These are phyloP conservation scores for Aspergillus quadrilineatus DNA, from an alignment of 2,329 filamentous ascomycete species.

Conservation along the genomic window DNA sequence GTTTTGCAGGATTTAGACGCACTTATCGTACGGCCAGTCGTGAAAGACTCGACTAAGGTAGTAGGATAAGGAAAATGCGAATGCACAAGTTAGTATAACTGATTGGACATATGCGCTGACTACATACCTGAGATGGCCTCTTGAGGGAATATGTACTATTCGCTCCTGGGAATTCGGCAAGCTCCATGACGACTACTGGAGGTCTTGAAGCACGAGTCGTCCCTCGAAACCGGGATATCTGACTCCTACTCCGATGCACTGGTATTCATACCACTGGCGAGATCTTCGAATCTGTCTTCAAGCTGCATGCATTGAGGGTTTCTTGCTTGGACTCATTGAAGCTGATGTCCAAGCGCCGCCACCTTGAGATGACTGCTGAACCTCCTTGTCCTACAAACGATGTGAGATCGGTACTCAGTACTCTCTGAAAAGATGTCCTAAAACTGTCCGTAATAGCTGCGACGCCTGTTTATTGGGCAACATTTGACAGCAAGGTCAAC, in stretches of 20 bases:
- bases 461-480: too few species aligned
- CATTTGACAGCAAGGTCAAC: too few species aligned
- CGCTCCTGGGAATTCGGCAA: constrained; percentile 29
- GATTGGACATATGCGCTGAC: neutral
- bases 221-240: constrained; percentile 25
- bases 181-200: constrained; percentile 30
- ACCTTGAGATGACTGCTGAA: constrained; percentile 4
- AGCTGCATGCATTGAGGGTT: neutral
- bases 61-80: constrained; percentile 28
- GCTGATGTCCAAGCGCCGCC: constrained; percentile 1
- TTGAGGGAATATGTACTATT: constrained; percentile 6
- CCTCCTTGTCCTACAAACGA: constrained; percentile 24
- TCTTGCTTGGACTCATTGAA: neutral
- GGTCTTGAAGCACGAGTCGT: constrained; percentile 43
- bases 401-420: constrained; percentile 2
- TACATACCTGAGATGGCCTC: neutral
- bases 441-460: too few species aligned
- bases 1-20: constrained; percentile 34
- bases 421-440: too few species aligned
- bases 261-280: constrained; percentile 45
- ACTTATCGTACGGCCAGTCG: constrained; percentile 26
- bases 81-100: constrained; percentile 27
- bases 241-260: constrained; percentile 33
- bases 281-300: constrained; percentile 37
- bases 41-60: constrained; percentile 29